Base-by-base conservation (phyloP, 208 protist genomes). In the Trypanosoma boissoni region DNA sequence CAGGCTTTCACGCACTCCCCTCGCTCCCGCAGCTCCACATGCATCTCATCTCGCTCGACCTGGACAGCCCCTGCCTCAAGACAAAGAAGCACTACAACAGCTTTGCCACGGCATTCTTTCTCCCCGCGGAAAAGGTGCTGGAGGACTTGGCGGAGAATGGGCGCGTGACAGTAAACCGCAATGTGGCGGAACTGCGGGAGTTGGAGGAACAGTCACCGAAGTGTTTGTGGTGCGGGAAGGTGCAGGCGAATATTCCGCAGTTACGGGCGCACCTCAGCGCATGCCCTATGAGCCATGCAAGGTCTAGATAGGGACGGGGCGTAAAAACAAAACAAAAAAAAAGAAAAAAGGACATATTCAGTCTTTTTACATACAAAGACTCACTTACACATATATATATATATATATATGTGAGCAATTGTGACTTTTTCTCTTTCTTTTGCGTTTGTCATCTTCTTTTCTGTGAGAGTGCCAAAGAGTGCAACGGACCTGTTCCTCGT, bases 81-180 rank as follows among this genome's bases (percentile, higher is more conserved):
- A 83, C 53, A 28, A 88, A 86, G 62, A 87, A 88, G 66, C 89
- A 95, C 70, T 95, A 95, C 76, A 95, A 95, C 74, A 91, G 74
- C 68, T 95, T 95, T 42, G 79, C 86, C 29, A 95, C 89, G 5
- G 78, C 74, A 29, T 95, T 95, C 50, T 95, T 95, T 65, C 76
- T 95, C 26, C 75, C 86, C 6, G 61, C 59, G 8, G 68, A 76
- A 2, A 56, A 73, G n/a, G 70, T 92, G 18, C 6, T 93, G 24
- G 73, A 59, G 9, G 83, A 95, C 62, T 39, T 95, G 36, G 58
- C 74, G 54, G 62, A 61, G 2, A 71, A 90, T 58, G 73, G 70
- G n/a, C 58, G 67, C 24, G 59, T 95, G 10, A 91, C 83, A 8
- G 48, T 92, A 20, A 92, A 92, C 50, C 75, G 84, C 18, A 60